These are phyloP conservation scores for Colletotrichum falcatum DNA, from an alignment of 2,329 filamentous ascomycete genomes.

Conservation along the genomic window DNA sequence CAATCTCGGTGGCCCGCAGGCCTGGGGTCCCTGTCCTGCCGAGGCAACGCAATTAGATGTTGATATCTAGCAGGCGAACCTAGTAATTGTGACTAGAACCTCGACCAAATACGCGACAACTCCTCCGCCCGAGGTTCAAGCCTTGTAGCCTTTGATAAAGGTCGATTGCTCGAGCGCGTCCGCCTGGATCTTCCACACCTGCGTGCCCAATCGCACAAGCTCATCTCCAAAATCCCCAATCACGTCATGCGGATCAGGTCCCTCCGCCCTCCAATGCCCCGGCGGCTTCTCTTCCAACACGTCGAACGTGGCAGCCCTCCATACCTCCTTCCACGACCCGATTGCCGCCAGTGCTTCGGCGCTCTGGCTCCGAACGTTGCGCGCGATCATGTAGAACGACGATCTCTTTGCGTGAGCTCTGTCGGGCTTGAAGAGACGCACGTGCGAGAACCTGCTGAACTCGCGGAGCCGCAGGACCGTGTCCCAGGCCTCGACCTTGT, in stretches of 20 bases:
- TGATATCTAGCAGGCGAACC: too few relatives aligned
- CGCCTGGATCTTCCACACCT: too few relatives aligned
- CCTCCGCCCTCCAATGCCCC: too few relatives aligned
- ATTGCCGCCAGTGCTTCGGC: slow-evolving; percentile 52
- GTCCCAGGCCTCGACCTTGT: slow-evolving; percentile 58
- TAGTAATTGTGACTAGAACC: too few relatives aligned
- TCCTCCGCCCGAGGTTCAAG: too few relatives aligned
- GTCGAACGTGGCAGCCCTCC: slow-evolving; percentile 55
- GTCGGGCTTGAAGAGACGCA: slow-evolving; percentile 60
- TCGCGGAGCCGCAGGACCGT: slow-evolving; percentile 52
- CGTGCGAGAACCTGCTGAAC: slow-evolving; percentile 55
- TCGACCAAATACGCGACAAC: too few relatives aligned
- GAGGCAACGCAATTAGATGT: slow-evolving; percentile 30
- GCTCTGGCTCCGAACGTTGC: slow-evolving; percentile 50
- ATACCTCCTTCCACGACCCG: slow-evolving; percentile 54
- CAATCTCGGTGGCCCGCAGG: slow-evolving; percentile 18
- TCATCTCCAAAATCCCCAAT: too few relatives aligned
- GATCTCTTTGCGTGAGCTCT: slow-evolving; percentile 55
- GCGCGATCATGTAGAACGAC: slow-evolving; percentile 67
- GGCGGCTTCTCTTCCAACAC: too few relatives aligned
- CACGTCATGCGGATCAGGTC: too few relatives aligned
- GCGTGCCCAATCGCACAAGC: too few relatives aligned
- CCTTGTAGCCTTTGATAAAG: too few relatives aligned
- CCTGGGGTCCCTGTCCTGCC: slow-evolving; percentile 18
- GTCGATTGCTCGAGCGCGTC: too few relatives aligned